A percentile compares a stretch with the other conserved stretches of the same genome.
Evolutionary conservation across 179 eudicot genomes (phyloP).

Genomic region (Heliamphora ciliata): DNA sequence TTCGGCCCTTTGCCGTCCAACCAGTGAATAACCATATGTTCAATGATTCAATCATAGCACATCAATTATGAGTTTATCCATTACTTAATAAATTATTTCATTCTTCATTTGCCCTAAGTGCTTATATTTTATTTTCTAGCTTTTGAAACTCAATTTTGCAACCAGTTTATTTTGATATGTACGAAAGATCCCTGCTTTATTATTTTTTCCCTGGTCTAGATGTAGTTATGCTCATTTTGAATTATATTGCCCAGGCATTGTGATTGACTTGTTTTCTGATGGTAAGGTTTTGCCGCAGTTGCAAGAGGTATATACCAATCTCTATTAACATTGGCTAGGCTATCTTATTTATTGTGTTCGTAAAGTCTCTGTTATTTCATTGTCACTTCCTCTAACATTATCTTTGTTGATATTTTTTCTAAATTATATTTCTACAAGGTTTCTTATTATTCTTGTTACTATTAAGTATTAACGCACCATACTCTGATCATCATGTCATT

Average conservation of each 20-base stretch:
- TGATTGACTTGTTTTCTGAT: slow-evolving; percentile 70
- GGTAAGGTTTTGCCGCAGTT: slow-evolving; percentile 67
- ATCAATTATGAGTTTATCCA: background rate
- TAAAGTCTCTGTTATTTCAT: background rate
- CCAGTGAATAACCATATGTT: slow-evolving; percentile 7
- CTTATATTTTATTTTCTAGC: background rate
- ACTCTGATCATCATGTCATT: background rate
- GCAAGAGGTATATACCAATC: slow-evolving; percentile 35
- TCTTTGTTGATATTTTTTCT: background rate
- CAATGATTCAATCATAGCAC: background rate
- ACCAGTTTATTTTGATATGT: background rate
- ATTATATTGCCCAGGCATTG: slow-evolving; percentile 40
- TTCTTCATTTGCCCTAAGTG: slow-evolving; percentile 1
- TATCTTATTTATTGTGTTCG: background rate
- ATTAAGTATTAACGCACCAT: background rate
- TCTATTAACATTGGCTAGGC: background rate
- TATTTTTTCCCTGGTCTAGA: background rate
- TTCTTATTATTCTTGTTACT: background rate
- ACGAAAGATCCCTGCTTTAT: background rate
- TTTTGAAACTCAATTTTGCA: slow-evolving; percentile 2
- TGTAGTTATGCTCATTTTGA: slow-evolving; percentile 9
- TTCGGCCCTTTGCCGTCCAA: background rate
- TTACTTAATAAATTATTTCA: background rate
- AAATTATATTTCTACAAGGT: background rate
- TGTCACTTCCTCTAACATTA: background rate